Conservation (phyloP, 2,329 filamentous ascomycete genomes). For the Parastagonospora avenae region DNA sequence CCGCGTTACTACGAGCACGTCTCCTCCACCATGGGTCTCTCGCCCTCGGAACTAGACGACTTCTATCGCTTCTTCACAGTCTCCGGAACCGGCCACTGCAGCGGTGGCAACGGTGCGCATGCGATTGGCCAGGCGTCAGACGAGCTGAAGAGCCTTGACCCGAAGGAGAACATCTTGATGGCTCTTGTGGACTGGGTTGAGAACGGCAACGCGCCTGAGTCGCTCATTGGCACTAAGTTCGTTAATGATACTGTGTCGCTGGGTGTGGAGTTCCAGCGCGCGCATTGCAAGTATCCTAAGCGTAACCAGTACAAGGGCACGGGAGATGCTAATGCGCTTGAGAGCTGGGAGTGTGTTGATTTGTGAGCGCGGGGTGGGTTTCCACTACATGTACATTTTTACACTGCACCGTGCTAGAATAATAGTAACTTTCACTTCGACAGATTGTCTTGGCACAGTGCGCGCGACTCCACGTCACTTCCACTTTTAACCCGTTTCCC, state of each 20-base stretch:
- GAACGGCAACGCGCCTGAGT: constrained; percentile 49
- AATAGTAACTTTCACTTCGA: no score
- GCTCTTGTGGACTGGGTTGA: constrained; percentile 57
- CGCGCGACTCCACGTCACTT: no score
- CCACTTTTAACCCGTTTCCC: no score
- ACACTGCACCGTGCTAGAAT: no score
- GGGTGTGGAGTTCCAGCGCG: constrained; percentile 41
- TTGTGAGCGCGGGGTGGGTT: not conserved
- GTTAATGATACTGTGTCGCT: constrained; percentile 33
- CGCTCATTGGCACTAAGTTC: constrained; percentile 38
- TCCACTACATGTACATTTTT: not conserved
- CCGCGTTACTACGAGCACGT: constrained; percentile 57
- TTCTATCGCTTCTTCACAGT: constrained; percentile 60
- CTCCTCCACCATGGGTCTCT: constrained; percentile 49
- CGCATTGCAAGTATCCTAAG: constrained; percentile 46
- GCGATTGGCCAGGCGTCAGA: constrained; percentile 36
- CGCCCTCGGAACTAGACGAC: constrained; percentile 43
- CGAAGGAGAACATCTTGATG: constrained; percentile 53
- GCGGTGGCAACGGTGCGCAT: constrained; percentile 54
- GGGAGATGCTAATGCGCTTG: constrained; percentile 33
- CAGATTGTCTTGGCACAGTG: no score
- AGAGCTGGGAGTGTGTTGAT: constrained; percentile 43
- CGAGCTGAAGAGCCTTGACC: constrained; percentile 35
- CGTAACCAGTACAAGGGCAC: constrained; percentile 40
- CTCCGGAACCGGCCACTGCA: constrained; percentile 59